A percentile compares a stretch with the other conserved stretches of the same genome.
Conservation (phyloP, 331 rosid genomes). For the Malus hybrid region DNA sequence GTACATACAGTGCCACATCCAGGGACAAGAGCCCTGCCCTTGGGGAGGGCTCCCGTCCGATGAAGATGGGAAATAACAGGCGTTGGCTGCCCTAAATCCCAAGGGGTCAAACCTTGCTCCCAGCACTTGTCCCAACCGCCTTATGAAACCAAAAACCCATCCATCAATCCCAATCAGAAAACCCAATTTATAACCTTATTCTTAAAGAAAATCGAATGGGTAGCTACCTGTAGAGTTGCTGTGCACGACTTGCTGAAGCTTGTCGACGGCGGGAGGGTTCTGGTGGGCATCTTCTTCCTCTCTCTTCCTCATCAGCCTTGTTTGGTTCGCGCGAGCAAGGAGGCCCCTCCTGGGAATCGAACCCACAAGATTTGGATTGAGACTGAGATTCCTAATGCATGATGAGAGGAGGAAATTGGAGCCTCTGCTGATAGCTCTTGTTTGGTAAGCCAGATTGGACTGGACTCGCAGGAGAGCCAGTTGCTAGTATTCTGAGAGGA, state of each 20-base stretch:
- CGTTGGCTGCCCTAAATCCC: constrained; percentile 36
- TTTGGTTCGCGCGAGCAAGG: background rate
- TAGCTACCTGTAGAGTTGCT: constrained; percentile 4
- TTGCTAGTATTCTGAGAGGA: no score
- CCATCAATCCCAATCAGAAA: background rate
- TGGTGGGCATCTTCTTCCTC: background rate
- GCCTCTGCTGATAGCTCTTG: background rate
- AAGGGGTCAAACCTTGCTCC: constrained; percentile 38
- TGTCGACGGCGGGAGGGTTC: background rate
- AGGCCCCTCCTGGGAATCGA: background rate
- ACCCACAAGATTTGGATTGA: background rate
- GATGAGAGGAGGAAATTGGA: background rate
- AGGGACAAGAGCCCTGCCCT: constrained; percentile 31
- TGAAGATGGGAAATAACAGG: constrained; percentile 31
- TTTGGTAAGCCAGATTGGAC: background rate
- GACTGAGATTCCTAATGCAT: background rate
- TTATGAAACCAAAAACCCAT: background rate
- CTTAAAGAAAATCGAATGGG: background rate
- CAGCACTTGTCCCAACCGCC: constrained; percentile 40
- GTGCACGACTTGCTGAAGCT: constrained; percentile 9
- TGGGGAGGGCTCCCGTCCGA: constrained; percentile 23
- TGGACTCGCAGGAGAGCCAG: background rate
- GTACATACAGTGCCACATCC: constrained; percentile 38
- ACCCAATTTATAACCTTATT: background rate
- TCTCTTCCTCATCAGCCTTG: constrained; percentile 1